phyloP scores from a whole-genome alignment of 2,329 filamentous ascomycete genomes.

The Chrysoporthe austroafricana region DNA sequence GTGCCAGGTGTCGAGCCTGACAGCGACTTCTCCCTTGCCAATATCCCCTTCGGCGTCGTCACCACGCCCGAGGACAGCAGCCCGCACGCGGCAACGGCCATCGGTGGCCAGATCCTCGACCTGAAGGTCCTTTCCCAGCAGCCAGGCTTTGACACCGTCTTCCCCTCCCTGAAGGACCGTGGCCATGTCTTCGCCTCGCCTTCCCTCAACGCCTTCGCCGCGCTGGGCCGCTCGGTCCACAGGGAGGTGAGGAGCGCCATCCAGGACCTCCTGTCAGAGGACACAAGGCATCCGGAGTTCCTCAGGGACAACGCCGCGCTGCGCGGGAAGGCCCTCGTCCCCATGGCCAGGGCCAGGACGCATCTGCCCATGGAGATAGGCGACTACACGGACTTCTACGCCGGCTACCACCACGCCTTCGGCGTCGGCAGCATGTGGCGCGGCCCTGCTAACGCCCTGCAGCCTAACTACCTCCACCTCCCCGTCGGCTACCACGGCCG shows the following conservation, averaged over 20 bases:
- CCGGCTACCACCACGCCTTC: conserved; percentile 77
- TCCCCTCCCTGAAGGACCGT: conserved; percentile 30
- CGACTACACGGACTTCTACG: conserved; percentile 87
- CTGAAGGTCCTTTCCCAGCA: conserved; percentile 63
- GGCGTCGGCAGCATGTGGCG: conserved; percentile 71
- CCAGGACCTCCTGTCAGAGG: conserved; percentile 65
- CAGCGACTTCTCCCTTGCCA: conserved; percentile 73
- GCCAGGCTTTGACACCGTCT: conserved; percentile 56
- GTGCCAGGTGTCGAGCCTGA: conserved; percentile 41
- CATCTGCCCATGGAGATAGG: conserved; percentile 79
- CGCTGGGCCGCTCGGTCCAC: conserved; percentile 70
- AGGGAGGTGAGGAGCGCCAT: conserved; percentile 70
- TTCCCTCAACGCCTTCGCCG: conserved; percentile 64
- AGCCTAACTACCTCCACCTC: conserved; percentile 80
- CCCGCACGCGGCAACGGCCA: conserved; percentile 64
- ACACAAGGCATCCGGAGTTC: conserved; percentile 62
- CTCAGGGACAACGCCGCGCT: conserved; percentile 65
- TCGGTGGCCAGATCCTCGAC: conserved; percentile 70
- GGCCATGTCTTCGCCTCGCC: conserved; percentile 35
- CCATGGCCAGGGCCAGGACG: conserved; percentile 61
- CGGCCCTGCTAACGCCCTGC: conserved; percentile 71
- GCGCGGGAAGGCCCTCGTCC: conserved; percentile 61
- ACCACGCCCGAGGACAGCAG: conserved; percentile 51
- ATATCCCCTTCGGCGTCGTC: conserved; percentile 79
- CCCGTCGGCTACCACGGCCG: conserved; percentile 84